Percentiles rank a stretch among this genome's conserved stretches.
Conservation (phyloP, 2,329 filamentous ascomycete genomes). For the Colletotrichum theobromicola region DNA sequence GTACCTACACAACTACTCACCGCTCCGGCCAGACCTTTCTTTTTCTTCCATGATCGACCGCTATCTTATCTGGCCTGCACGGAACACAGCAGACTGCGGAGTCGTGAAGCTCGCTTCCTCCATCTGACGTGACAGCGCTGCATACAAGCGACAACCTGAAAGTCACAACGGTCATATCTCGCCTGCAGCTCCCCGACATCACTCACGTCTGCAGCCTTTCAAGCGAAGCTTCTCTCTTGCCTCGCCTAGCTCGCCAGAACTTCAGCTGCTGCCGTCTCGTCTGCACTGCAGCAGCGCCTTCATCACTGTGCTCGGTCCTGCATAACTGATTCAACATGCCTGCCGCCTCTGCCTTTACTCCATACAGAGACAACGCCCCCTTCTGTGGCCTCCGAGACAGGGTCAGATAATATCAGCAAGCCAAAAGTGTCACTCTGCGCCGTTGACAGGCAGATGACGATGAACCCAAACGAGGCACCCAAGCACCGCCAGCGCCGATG, state of each 20-base stretch:
- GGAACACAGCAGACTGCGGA: background rate
- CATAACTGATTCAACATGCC: constrained; percentile 13
- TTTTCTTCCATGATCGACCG: background rate
- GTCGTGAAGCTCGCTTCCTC: background rate
- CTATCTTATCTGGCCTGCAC: background rate
- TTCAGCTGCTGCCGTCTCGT: background rate
- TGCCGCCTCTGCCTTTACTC: background rate
- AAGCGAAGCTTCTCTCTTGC: background rate
- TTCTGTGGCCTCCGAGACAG: constrained; percentile 7
- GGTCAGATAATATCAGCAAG: background rate
- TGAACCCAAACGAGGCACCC: background rate
- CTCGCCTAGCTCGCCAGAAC: background rate
- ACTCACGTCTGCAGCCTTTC: background rate
- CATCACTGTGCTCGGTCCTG: background rate
- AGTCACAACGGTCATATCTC: background rate
- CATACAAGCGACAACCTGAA: background rate
- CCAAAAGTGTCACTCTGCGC: background rate
- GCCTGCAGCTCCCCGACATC: constrained; percentile 11
- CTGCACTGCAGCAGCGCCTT: background rate
- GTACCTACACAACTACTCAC: background rate
- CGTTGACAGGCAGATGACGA: background rate
- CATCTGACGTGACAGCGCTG: constrained; percentile 3
- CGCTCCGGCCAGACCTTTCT: background rate
- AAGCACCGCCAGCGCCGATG: background rate
- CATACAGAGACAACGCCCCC: background rate